These are phyloP conservation scores for Agastache rugosa DNA, from an alignment of 257 asterid genomes.

Conservation along the genomic window DNA sequence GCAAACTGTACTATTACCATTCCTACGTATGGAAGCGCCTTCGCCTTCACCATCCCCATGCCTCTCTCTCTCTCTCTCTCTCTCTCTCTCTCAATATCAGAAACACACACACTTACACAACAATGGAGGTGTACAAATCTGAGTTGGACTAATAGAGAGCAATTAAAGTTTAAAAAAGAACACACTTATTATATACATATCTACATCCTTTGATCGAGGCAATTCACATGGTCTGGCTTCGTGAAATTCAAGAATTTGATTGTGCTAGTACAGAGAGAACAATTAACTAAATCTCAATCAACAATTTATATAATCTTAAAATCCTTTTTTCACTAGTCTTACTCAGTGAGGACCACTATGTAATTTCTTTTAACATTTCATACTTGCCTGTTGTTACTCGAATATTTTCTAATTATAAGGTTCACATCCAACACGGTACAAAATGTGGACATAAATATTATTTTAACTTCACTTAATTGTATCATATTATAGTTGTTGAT, in stretches of 20 bases:
- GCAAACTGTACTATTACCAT: slow-evolving; percentile 66
- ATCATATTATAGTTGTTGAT: background rate
- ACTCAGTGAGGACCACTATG: background rate
- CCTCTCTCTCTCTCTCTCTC: no score
- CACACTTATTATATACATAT: background rate
- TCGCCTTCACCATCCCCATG: slow-evolving; percentile 38
- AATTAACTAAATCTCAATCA: slow-evolving; percentile 7
- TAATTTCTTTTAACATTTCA: background rate
- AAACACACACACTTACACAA: background rate
- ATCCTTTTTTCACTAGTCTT: background rate
- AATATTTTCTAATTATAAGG: slow-evolving; percentile 7
- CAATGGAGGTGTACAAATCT: background rate
- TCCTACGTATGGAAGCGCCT: slow-evolving; percentile 53
- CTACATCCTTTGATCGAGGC: slow-evolving; percentile 32
- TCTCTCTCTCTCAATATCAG: slow-evolving; percentile 24
- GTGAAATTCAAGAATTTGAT: slow-evolving; percentile 31
- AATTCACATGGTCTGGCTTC: slow-evolving; percentile 40
- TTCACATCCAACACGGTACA: slow-evolving; percentile 10
- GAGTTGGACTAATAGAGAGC: background rate
- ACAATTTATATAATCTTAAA: background rate
- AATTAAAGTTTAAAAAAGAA: background rate
- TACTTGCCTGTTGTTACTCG: background rate
- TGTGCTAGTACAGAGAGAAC: background rate
- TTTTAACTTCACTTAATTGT: background rate
- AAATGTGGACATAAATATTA: slow-evolving; percentile 30